Percentiles rank a stretch among this genome's conserved stretches.
These are phyloP conservation scores for Xylaria bambusicola DNA, from an alignment of 495 filamentous ascomycete species.

Conservation along the genomic window DNA sequence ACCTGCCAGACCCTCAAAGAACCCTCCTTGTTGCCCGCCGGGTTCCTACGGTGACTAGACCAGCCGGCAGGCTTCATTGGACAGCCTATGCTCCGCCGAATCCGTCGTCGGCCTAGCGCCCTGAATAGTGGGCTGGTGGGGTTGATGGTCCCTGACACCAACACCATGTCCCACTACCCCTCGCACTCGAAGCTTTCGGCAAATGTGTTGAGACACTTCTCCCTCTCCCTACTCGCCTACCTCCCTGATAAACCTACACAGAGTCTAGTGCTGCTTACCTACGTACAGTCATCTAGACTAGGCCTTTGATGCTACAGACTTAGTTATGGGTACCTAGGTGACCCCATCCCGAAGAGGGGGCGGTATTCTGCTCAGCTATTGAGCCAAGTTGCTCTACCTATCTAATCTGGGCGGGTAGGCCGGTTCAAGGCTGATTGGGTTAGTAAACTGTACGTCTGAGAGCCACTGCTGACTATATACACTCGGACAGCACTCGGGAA, in stretches of 20 bases:
- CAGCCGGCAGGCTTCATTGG: background rate
- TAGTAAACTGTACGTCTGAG: background rate
- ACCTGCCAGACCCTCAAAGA: conserved; percentile 6
- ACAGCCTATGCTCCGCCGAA: background rate
- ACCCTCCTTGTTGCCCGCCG: conserved; percentile 22
- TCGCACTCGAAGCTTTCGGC: conserved; percentile 11
- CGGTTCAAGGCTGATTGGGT: background rate
- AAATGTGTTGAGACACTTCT: too few species aligned
- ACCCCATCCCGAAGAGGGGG: background rate
- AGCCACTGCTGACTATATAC: background rate
- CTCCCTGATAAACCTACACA: too few species aligned
- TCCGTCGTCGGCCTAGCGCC: conserved; percentile 4
- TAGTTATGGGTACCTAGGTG: too few species aligned
- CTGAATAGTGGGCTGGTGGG: background rate
- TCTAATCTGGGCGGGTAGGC: background rate
- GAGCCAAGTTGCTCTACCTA: background rate
- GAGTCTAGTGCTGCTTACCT: conserved; percentile 1
- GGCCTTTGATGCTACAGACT: too few species aligned
- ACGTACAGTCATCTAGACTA: conserved; percentile 8
- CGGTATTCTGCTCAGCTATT: background rate
- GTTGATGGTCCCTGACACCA: background rate
- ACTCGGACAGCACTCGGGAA: too few species aligned
- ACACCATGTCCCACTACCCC: background rate
- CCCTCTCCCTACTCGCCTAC: too few species aligned
- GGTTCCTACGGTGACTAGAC: conserved; percentile 24